These are phyloP conservation scores for Candida methanosorbosa DNA, from an alignment of 805 yeast species.

Conservation along the genomic window DNA sequence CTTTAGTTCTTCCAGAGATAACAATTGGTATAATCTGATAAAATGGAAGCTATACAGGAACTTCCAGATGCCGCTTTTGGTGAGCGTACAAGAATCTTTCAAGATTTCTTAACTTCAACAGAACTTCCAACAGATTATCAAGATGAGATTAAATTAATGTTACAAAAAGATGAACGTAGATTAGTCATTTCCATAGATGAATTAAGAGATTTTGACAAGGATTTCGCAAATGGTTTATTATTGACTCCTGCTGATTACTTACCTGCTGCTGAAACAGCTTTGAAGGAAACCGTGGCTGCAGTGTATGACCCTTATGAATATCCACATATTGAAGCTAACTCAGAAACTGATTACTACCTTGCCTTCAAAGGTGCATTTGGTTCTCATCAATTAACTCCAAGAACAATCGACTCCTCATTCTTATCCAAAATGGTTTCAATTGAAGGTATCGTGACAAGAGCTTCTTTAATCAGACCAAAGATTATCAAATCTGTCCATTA, in stretches of 20 bases:
- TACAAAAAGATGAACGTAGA: conserved; percentile 56
- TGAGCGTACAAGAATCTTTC: conserved; percentile 82
- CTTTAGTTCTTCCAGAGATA: neutral
- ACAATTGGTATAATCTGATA: too few species aligned
- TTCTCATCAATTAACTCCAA: conserved; percentile 75
- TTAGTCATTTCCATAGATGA: conserved; percentile 78
- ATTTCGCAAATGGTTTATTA: conserved; percentile 69
- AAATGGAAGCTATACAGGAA: conserved; percentile 20
- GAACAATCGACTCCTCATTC: conserved; percentile 70
- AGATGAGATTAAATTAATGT: conserved; percentile 64
- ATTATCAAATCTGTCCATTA: conserved; percentile 87
- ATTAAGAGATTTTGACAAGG: conserved; percentile 71
- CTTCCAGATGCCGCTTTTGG: conserved; percentile 38
- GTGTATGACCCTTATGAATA: conserved; percentile 57
- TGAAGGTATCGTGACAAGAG: conserved; percentile 93
- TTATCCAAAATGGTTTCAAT: conserved; percentile 77
- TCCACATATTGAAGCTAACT: conserved; percentile 42
- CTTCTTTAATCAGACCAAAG: conserved; percentile 90
- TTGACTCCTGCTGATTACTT: conserved; percentile 73
- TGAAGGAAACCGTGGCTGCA: conserved; percentile 69
- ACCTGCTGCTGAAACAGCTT: conserved; percentile 84
- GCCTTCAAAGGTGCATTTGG: conserved; percentile 92
- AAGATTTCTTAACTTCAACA: conserved; percentile 66
- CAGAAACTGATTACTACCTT: conserved; percentile 58
- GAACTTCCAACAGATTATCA: conserved; percentile 52